Evolutionary conservation across 2,329 filamentous ascomycete genomes (phyloP).

Genomic region (Botrytis fabae): DNA sequence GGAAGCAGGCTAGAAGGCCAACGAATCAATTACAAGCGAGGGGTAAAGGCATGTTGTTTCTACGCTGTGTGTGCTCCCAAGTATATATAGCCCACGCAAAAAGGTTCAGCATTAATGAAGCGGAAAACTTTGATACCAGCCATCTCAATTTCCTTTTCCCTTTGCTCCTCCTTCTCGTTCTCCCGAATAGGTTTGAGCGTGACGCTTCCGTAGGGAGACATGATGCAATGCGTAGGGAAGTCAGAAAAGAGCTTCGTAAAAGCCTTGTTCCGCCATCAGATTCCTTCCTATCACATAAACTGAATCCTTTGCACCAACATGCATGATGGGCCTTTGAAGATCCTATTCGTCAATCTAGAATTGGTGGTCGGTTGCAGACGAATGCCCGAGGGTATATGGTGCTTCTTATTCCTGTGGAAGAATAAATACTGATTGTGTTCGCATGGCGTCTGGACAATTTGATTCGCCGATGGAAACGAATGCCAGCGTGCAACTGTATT

Average conservation of each 20-base stretch:
- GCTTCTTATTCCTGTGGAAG: background rate
- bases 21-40: background rate
- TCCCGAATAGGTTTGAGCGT: slow-evolving; percentile 4
- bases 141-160: slow-evolving; percentile 1
- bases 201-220: background rate
- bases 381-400: background rate
- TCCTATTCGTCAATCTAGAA: slow-evolving; percentile 4
- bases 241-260: background rate
- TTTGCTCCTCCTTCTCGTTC: background rate
- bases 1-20: background rate
- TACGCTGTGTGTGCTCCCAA: background rate
- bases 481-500: background rate
- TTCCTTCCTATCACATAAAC: slow-evolving; percentile 1
- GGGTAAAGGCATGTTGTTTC: background rate
- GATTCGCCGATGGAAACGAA: background rate
- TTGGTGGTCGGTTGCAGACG: background rate
- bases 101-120: background rate
- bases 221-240: slow-evolving; percentile 9
- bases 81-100: background rate
- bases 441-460: background rate
- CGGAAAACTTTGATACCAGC: slow-evolving; percentile 3
- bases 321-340: background rate
- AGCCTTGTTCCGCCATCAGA: background rate
- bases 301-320: background rate
- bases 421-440: background rate